These are phyloP conservation scores for Lachancea mirantina DNA, from an alignment of 805 yeast genomes.

Conservation along the genomic window DNA sequence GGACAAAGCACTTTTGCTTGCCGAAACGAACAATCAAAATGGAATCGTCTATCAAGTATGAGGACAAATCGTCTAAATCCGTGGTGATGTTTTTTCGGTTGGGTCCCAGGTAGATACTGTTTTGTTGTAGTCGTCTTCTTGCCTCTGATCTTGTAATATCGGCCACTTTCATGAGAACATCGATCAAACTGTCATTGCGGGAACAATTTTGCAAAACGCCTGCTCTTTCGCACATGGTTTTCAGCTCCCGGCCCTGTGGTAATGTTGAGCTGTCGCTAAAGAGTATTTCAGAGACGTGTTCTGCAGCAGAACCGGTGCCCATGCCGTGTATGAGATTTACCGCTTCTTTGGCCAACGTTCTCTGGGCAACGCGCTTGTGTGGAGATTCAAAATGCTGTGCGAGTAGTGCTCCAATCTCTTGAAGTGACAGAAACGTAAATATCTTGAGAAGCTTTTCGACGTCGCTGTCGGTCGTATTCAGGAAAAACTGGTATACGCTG, in stretches of 20 bases:
- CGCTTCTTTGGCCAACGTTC: slow-evolving; percentile 71
- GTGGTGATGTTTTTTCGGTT: slow-evolving; percentile 47
- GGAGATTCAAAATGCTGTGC: slow-evolving; percentile 49
- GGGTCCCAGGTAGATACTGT: slow-evolving; percentile 68
- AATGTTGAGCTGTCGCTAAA: slow-evolving; percentile 29
- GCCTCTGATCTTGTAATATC: slow-evolving; percentile 51
- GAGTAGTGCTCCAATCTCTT: slow-evolving; percentile 49
- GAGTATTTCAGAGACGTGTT: slow-evolving; percentile 56
- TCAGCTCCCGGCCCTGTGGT: slow-evolving; percentile 13
- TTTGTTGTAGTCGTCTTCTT: slow-evolving; percentile 53
- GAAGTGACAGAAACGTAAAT: slow-evolving; percentile 70
- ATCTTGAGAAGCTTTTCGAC: slow-evolving; percentile 60
- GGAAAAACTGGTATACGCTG: slow-evolving; percentile 78
- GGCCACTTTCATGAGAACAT: slow-evolving; percentile 43
- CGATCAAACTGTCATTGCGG: slow-evolving; percentile 37
- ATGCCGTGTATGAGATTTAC: slow-evolving; percentile 83
- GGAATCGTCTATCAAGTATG: slow-evolving; percentile 49
- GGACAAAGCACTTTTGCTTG: slow-evolving; percentile 56
- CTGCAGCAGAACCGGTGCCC: slow-evolving; percentile 64
- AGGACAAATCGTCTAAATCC: slow-evolving; percentile 44
- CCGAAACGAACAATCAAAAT: slow-evolving; percentile 68
- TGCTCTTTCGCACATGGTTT: slow-evolving; percentile 16
- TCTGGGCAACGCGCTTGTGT: slow-evolving; percentile 65
- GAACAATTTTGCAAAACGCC: slow-evolving; percentile 16
- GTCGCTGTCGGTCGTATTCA: slow-evolving; percentile 71